Percentiles rank a stretch among this genome's conserved stretches.
These are phyloP conservation scores for Podospora pseudoanserina DNA, from an alignment of 495 filamentous ascomycete species.

Conservation along the genomic window DNA sequence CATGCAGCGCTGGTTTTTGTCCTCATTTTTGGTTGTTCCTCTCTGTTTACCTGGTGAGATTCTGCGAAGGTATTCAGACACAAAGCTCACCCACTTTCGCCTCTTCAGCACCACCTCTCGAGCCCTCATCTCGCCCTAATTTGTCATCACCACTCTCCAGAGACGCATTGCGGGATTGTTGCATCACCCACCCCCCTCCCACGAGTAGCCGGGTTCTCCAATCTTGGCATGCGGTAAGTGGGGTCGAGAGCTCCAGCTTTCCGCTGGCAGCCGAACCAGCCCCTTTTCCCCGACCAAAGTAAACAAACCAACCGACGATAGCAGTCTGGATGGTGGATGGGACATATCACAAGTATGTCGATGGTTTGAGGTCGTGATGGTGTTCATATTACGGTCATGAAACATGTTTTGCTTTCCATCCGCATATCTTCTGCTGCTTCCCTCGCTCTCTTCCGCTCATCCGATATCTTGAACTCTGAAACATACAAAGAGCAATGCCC, in stretches of 20 bases:
- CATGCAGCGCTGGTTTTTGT: neutral
- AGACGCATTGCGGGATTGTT: slow-evolving; percentile 11
- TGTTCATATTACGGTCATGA: neutral
- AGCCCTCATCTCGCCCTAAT: neutral
- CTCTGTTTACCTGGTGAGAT: neutral
- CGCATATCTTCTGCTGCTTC: neutral
- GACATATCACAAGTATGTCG: neutral
- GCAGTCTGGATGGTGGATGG: neutral
- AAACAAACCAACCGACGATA: neutral
- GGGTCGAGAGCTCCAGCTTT: neutral
- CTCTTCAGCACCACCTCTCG: neutral
- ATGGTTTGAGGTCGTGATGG: neutral
- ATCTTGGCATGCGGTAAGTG: slow-evolving; percentile 12
- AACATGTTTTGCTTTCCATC: neutral
- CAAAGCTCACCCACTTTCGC: neutral
- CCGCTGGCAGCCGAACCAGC: neutral
- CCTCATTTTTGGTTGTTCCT: neutral
- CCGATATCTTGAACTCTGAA: no score
- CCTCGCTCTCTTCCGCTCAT: neutral
- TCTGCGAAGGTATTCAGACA: neutral
- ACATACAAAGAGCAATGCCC: no score
- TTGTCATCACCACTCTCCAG: neutral
- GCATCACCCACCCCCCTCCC: slow-evolving; percentile 1
- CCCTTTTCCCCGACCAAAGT: neutral
- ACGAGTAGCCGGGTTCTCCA: slow-evolving; percentile 5